Percentiles rank a stretch among this genome's conserved stretches.
Evolutionary conservation across 495 filamentous ascomycete genomes (phyloP).

Genomic region (Glutinoglossum americanum): DNA sequence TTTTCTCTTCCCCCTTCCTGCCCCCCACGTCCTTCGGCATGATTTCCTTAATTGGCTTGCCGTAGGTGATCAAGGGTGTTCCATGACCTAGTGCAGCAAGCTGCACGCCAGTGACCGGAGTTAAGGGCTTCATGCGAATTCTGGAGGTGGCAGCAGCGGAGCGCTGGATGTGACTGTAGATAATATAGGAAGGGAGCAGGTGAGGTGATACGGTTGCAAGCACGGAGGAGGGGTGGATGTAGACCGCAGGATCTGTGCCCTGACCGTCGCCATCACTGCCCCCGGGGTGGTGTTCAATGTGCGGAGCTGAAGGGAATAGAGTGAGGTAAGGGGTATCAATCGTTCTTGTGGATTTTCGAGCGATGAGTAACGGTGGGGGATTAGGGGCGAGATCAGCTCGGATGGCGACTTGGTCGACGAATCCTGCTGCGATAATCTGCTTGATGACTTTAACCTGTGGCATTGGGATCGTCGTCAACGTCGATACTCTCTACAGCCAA

Average conservation of each 20-base stretch:
- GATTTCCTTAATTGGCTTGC: slow-evolving; percentile 76
- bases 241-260: slow-evolving; percentile 35
- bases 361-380: slow-evolving; percentile 25
- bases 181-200: slow-evolving; percentile 64
- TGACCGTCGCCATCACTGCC: slow-evolving; percentile 8
- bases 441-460: slow-evolving; percentile 52
- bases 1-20: slow-evolving; percentile 25
- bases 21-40: slow-evolving; percentile 24
- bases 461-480: background rate
- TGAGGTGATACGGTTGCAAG: slow-evolving; percentile 47
- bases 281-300: slow-evolving; percentile 13
- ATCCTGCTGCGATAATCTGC: slow-evolving; percentile 78
- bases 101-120: slow-evolving; percentile 48
- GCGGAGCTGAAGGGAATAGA: slow-evolving; percentile 40
- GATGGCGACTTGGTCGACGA: slow-evolving; percentile 89
- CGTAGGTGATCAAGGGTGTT: slow-evolving; percentile 64
- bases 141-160: slow-evolving; percentile 34
- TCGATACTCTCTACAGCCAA: background rate
- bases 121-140: slow-evolving; percentile 76
- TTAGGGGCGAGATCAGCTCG: slow-evolving; percentile 64
- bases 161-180: slow-evolving; percentile 70
- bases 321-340: slow-evolving; percentile 84
- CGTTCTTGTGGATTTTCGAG: slow-evolving; percentile 51
- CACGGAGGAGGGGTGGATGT: slow-evolving; percentile 65
- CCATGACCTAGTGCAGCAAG: slow-evolving; percentile 65